Evolutionary conservation across 1,139 yeast genomes (phyloP).

Genomic region (Suhomyces wounanorum): DNA sequence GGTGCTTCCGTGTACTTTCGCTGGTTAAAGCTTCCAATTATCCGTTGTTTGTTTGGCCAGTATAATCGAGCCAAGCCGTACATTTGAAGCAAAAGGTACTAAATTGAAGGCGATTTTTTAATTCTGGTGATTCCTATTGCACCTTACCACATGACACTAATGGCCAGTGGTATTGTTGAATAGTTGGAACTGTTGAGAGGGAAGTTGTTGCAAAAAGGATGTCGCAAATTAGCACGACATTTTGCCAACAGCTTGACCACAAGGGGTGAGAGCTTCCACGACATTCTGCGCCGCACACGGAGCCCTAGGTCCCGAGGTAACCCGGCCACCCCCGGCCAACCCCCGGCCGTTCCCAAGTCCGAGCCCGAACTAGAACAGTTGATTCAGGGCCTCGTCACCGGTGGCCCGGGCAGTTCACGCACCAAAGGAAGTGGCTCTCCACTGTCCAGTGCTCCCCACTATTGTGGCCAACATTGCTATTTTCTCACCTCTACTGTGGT

Average conservation of each 20-base stretch:
- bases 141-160: no score
- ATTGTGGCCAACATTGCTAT: not conserved
- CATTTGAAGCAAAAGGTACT: no score
- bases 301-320: constrained; percentile 6
- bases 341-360: constrained; percentile 9
- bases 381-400: not conserved
- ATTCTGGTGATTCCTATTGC: no score
- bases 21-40: no score
- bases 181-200: no score
- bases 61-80: no score
- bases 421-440: constrained; percentile 4
- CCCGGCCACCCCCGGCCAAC: constrained; percentile 6
- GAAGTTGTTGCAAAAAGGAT: not conserved
- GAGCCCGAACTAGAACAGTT: constrained; percentile 8
- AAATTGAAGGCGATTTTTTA: no score
- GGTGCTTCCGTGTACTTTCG: no score
- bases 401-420: constrained; percentile 5
- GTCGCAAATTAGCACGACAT: no score
- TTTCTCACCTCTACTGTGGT: not conserved
- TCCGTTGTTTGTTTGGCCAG: no score
- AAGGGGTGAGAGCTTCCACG: not conserved
- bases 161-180: no score
- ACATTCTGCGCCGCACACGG: constrained; percentile 3
- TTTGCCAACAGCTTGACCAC: not conserved
- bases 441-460: not conserved